Evolutionary conservation across 345 rosid genomes (phyloP), one percentile per base, ranked within the genome.

Genomic region (Eucalyptus decipiens): DNA sequence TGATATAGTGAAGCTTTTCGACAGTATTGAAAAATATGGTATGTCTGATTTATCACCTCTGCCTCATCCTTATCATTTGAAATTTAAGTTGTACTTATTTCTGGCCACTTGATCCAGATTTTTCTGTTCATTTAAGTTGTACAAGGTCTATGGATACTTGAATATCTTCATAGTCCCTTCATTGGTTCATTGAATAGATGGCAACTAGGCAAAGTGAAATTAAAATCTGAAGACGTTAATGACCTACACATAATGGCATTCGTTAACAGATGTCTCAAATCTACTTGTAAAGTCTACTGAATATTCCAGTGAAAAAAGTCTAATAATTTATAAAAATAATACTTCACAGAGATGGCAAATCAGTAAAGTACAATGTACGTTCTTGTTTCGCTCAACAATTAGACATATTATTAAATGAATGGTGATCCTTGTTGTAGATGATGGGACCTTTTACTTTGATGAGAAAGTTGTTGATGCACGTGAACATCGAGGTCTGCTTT

Each of bases 1-100:
- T 86, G 96, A 94, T 88, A 93, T 96, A 92, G 62, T 92, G 94
- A 97, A 98, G 94, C 97, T 98, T 89, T 96, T 95, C 91, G 99
- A 97, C 92, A 92, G 94, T 88, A 93, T 96, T 85, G 93, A 96
- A 91, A 96, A 95, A 91, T 98, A 96, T 92, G 98, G 99, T 98
- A 94, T 43, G 94, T 40, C 85, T 19, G 85, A 76, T 21, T 21
- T 76, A 42, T 40, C 47, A 76, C 40, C 47, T 76, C 28, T 76
- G 85, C 85, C 85, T 76, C 85, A 40, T 40, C 30, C 85, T 23
- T 11, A 2, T 40, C 47, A 76, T 40, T 37, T 76, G 47, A 40
- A 76, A 76, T 9, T 76, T 76, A 76, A 76, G 85, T 40, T 40
- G 85, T 76, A 76, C 47, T 40, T 76, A 40, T 76, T 76, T 76